A percentile compares a stretch with the other conserved stretches of the same genome.
Evolutionary conservation across 2,329 filamentous ascomycete species (phyloP).

Genomic region (Colletotrichum simmondsii): DNA sequence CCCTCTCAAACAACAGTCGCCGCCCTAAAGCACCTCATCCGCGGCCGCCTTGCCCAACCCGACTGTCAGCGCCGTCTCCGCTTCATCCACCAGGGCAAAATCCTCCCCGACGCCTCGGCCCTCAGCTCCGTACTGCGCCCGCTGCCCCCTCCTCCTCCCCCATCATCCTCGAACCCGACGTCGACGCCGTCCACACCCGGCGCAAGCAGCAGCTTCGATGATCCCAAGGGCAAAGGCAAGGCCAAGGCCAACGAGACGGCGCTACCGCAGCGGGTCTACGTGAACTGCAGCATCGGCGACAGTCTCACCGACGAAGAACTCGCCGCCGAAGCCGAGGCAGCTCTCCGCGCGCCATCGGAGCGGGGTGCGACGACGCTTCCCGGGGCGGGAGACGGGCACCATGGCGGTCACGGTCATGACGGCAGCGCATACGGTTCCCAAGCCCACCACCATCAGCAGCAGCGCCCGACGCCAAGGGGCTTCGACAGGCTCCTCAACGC

Average conservation of each 20-base stretch:
- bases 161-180: slow-evolving; percentile 59
- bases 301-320: slow-evolving; percentile 77
- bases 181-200: slow-evolving; percentile 37
- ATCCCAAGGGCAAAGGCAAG: slow-evolving; percentile 73
- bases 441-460: neutral
- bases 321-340: slow-evolving; percentile 68
- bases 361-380: slow-evolving; percentile 26
- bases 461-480: slow-evolving; percentile 62
- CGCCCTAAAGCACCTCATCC: slow-evolving; percentile 85
- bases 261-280: slow-evolving; percentile 74
- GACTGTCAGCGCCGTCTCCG: slow-evolving; percentile 79
- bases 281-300: slow-evolving; percentile 93
- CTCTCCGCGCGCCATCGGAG: slow-evolving; percentile 41
- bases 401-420: neutral
- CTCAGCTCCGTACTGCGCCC: slow-evolving; percentile 76
- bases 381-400: neutral
- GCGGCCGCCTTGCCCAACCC: slow-evolving; percentile 71
- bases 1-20: slow-evolving; percentile 79
- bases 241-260: slow-evolving; percentile 61
- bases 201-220: neutral
- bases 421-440: neutral
- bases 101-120: slow-evolving; percentile 79
- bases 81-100: slow-evolving; percentile 89
- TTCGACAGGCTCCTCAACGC: slow-evolving; percentile 87
- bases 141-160: slow-evolving; percentile 63